A percentile compares a stretch with the other conserved stretches of the same genome.
Conservation (phyloP, 78 protist genomes). For the Dictyostelium citrinum region DNA sequence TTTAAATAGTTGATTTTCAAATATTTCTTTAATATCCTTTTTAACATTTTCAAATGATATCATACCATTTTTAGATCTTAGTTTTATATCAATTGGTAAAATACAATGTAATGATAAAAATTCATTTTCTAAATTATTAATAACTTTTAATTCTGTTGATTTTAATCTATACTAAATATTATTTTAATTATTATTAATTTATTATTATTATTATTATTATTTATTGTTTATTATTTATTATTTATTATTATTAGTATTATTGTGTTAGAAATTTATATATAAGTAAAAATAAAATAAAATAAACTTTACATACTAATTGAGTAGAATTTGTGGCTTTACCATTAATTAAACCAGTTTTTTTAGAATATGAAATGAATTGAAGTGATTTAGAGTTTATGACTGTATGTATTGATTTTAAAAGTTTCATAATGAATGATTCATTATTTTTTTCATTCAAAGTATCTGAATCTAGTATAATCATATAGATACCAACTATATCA, state of each 20-base stretch:
- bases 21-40: background rate
- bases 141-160: background rate
- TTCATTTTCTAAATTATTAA: background rate
- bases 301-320: background rate
- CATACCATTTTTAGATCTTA: background rate
- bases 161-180: constrained; percentile 1
- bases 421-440: background rate
- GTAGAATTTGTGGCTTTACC: background rate
- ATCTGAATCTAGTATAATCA: background rate
- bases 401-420: background rate
- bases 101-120: background rate
- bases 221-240: too few relatives aligned
- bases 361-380: background rate
- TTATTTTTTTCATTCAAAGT: background rate
- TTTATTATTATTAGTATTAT: background rate
- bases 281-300: background rate
- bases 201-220: too few relatives aligned
- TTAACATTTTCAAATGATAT: background rate
- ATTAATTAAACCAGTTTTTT: background rate
- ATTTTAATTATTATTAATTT: background rate
- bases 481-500: constrained; percentile 1
- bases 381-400: background rate
- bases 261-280: background rate
- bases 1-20: background rate
- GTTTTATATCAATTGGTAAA: background rate